Conservation (phyloP, 2,329 filamentous ascomycete genomes). For the Colletotrichum sp. region DNA sequence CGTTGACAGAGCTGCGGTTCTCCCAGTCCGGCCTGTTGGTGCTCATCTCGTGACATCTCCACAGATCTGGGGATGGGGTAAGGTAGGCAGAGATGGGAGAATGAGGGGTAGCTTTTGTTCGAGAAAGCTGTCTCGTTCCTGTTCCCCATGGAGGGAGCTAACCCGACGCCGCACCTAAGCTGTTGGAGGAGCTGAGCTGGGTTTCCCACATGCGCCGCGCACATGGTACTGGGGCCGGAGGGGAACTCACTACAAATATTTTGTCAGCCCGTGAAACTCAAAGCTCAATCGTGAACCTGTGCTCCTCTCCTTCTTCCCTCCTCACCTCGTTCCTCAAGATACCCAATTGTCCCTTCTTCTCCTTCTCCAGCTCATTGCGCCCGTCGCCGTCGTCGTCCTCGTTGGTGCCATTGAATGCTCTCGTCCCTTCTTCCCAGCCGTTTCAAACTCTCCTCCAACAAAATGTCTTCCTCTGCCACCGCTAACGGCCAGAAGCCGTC, state of each 20-base stretch:
- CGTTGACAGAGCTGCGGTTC: slow-evolving; percentile 15
- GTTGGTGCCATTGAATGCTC: slow-evolving; percentile 24
- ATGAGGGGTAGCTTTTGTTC: slow-evolving; percentile 22
- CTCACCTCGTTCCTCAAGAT: slow-evolving; percentile 7
- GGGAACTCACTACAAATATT: slow-evolving; percentile 21
- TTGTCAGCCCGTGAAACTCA: slow-evolving; percentile 18
- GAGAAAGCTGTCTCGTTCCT: slow-evolving; percentile 6
- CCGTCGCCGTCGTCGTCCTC: neutral
- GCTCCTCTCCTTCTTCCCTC: neutral
- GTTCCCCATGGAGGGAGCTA: slow-evolving; percentile 20
- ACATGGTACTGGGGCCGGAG: neutral
- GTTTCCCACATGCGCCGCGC: slow-evolving; percentile 1
- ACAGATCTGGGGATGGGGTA: slow-evolving; percentile 22
- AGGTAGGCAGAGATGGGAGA: slow-evolving; percentile 5
- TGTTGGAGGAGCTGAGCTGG: neutral
- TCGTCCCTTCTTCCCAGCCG: slow-evolving; percentile 26
- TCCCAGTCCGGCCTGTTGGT: slow-evolving; percentile 9
- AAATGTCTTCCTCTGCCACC: slow-evolving; percentile 35
- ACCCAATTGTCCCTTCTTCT: neutral
- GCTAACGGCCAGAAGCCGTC: slow-evolving; percentile 35
- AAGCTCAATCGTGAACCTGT: neutral
- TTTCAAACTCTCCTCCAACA: slow-evolving; percentile 24
- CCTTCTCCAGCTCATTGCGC: neutral
- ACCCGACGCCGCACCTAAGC: slow-evolving; percentile 8
- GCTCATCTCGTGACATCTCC: slow-evolving; percentile 23